Evolutionary conservation across 1,284 basidiomycete genomes (phyloP).

Genomic region (Fomitopsis betulina): DNA sequence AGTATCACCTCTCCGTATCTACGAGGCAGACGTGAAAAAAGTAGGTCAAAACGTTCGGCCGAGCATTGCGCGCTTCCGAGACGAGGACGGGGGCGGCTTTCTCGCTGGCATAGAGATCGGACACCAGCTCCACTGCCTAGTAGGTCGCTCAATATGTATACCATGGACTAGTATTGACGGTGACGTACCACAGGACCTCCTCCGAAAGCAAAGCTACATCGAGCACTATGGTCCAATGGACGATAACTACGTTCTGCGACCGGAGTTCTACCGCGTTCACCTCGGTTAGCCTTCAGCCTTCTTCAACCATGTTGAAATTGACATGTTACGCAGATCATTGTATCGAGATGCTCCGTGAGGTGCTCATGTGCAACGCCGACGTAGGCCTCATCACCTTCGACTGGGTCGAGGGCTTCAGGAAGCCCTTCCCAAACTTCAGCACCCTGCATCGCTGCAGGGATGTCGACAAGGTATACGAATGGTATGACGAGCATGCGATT

Average conservation of each 20-base stretch:
- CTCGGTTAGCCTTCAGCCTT: neutral
- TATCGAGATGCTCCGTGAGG: conserved; percentile 1
- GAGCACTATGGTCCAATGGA: neutral
- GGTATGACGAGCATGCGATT: neutral
- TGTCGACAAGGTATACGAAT: neutral
- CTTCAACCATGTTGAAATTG: neutral
- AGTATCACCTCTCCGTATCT: neutral
- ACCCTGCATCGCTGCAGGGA: neutral
- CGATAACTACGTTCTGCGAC: neutral
- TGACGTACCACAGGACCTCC: neutral
- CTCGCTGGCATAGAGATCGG: neutral
- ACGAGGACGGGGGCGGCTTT: conserved; percentile 2
- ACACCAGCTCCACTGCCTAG: conserved; percentile 5
- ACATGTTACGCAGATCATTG: neutral
- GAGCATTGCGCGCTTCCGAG: neutral
- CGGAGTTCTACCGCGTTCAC: neutral
- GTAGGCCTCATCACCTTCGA: conserved; percentile 1
- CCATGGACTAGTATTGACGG: neutral
- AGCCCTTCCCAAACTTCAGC: neutral
- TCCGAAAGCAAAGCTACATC: neutral
- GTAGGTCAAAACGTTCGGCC: neutral
- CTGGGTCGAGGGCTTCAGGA: neutral
- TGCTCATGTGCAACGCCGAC: neutral
- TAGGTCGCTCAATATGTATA: neutral
- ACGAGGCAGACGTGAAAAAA: neutral